Base-by-base conservation (phyloP, 2,329 filamentous ascomycete genomes). In the Apiospora koreana region DNA sequence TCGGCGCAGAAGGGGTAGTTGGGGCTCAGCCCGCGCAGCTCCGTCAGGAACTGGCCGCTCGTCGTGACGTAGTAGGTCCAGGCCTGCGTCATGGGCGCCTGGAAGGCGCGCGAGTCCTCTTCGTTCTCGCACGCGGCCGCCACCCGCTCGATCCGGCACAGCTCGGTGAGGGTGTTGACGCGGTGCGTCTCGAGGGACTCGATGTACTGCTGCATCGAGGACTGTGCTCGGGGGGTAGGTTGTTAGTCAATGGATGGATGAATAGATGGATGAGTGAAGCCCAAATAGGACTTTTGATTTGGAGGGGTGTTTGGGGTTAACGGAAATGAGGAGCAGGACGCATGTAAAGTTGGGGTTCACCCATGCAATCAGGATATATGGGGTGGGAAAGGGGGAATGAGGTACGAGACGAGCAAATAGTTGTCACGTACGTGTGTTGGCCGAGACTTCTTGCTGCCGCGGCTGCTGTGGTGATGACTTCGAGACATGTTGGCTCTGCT, bases 151-250 rank as follows among this genome's bases (percentile, higher is more conserved):
- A 93, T 90, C 21, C 91, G 89, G 73, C 92, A 90, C 38, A 94
- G 87, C 72, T 93, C 91, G 0, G 89, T 91, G 25, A 94, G 84
- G 0, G 92, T 94, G 78, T 94, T 94, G 78, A 94, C 84, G n/a
- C 88, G 88, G 76, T 92, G 91, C 0, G 88, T 89, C 58, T 83
- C 83, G 28, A 94, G 85, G 0, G 90, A 89, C 31, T 89, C 83
- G 72, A 93, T 88, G 72, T 92, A 85, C 72, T 90, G 86, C 54
- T 79, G 79, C 62, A 80, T 74, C 0, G 83, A 82, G 21, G 77
- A 76, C 79, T 83, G 69, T 35, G 35, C 7, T 23, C 16, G 50
- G 28, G n/a, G n/a, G n/a, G n/a, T n/a, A n/a, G n/a, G n/a, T n/a
- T 50, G 45, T 9, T 35, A n/a, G 21, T 66, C 7, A 58, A 38